Conservation (phyloP, 768 basidiomycete species). For the Termitomyces sp. region DNA sequence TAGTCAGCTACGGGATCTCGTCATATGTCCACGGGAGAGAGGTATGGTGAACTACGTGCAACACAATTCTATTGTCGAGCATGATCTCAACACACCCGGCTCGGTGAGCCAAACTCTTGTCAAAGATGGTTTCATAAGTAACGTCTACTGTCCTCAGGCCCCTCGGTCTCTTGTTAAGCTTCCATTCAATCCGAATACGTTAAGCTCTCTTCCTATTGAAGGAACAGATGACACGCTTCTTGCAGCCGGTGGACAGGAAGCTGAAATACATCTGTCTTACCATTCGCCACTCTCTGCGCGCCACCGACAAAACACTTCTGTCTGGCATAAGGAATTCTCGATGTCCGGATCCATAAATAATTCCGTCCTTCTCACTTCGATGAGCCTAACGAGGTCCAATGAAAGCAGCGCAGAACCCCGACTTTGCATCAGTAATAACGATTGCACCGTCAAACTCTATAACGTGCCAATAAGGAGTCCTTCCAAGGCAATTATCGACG, state of each 20-base stretch:
- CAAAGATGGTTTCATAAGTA: slow-evolving; percentile 11
- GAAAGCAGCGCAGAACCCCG: slow-evolving; percentile 72
- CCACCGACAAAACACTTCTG: slow-evolving; percentile 20
- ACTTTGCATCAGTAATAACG: slow-evolving; percentile 84
- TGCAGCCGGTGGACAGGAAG: slow-evolving; percentile 74
- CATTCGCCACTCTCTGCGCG: slow-evolving; percentile 30
- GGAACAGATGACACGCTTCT: slow-evolving; percentile 55
- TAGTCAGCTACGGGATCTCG: slow-evolving; percentile 76
- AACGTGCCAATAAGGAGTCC: slow-evolving; percentile 57
- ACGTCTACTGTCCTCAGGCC: slow-evolving; percentile 22
- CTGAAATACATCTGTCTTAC: slow-evolving; percentile 64
- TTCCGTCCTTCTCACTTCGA: slow-evolving; percentile 64
- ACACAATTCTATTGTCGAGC: slow-evolving; percentile 51
- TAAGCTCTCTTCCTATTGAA: slow-evolving; percentile 52
- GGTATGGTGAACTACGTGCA: slow-evolving; percentile 66
- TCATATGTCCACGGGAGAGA: slow-evolving; percentile 66
- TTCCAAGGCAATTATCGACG: slow-evolving; percentile 38
- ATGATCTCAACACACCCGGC: slow-evolving; percentile 47
- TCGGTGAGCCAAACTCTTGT: slow-evolving; percentile 32
- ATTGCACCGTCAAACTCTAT: slow-evolving; percentile 76
- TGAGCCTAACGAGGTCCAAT: slow-evolving; percentile 56
- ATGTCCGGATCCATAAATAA: slow-evolving; percentile 78
- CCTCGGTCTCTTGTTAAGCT: slow-evolving; percentile 51
- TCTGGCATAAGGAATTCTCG: slow-evolving; percentile 56
- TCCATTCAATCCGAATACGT: slow-evolving; percentile 59